Evolutionary conservation across 1,284 basidiomycete genomes (phyloP), one percentile per base, ranked within the genome.

Genomic region (Waitea zeae): DNA sequence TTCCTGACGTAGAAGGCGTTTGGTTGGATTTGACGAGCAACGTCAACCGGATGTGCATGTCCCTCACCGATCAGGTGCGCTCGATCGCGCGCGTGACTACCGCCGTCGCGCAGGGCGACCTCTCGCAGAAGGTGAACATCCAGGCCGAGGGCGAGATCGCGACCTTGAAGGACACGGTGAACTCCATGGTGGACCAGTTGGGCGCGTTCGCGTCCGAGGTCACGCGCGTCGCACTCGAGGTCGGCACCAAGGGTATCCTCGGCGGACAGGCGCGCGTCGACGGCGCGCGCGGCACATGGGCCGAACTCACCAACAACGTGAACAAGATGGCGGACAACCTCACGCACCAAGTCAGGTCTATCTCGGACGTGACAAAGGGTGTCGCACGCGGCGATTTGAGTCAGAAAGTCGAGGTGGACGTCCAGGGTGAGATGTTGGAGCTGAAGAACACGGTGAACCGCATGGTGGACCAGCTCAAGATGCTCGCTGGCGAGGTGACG

Each of bases 261-360:
- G 90, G 90, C 39, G 90, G 90, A 31, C 89, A 95, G 50, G 90
- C 90, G 12, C 68, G 70, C 17, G 90, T 95, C 24, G 81, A 88
- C 37, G 89, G 88, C 39, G 90, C 90, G 2, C 83, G 92, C 52
- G 90, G 90, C 20, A 90, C 87, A 2, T 95, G 89, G 88, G 83
- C 82, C 9, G 87, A 90, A 53, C 63, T 93, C 50, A 90, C 89
- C 6, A 64, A 76, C 38, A 90, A 89, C 46, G 88, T 93, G 44
- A 92, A 82, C 49, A 86, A 82, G 76, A 89, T 81, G 74, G 89
- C 89, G 0, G 73, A 72, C 34, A 95, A 93, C 52, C 62, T 97
- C 46, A 97, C 93, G 1, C 82, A 92, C 47, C 93, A 98, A 70
- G 93, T 97, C 44, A 80, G 92, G 45, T 90, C 88, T 38, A 97